Evolutionary conservation across 768 basidiomycete genomes (phyloP), one percentile per base, ranked within the genome.

Genomic region (Mrakia frigida): DNA sequence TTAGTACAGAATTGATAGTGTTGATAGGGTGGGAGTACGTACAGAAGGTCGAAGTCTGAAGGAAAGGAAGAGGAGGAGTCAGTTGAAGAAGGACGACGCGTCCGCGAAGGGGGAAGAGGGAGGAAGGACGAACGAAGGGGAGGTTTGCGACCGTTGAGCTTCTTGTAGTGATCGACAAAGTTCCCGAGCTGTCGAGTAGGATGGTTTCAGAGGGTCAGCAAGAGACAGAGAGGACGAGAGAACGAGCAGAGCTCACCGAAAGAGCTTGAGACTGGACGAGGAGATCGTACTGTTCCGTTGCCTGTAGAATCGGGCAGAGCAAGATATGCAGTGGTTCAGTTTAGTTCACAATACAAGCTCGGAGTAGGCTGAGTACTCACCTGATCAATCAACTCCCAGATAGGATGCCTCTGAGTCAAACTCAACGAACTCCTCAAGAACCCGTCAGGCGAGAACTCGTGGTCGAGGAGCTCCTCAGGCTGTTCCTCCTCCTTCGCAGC

Each of bases 321-420:
- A n/a, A n/a, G n/a, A n/a, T n/a, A n/a, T n/a, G n/a, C n/a, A n/a
- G n/a, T n/a, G n/a, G n/a, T n/a, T n/a, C 25, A 39, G 53, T 10
- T 63, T 25, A 73, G 60, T 41, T 43, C 18, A 4, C 16, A 18
- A 5, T 16, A 6, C 3, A 28, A 13, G 7, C 6, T 41, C 21
- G n/a, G 46, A 43, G 31, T 9, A 35, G 31, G 14, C 14, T 3
- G 16, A 2, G 7, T 21, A 75, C 74, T 41, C 31, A 70, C 74
- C n/a, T 70, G 46, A 18, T 70, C 74, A 11, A 75, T 53, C 11
- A 75, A 41, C 28, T 75, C 74, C 74, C 74, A 75, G 56, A 75
- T 75, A 13, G 74, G 74, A 33, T 75, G 74, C 56, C 65, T 70
- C 74, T 67, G 69, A 33, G 35, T 52, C 46, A 39, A 41, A 25